phyloP scores from a whole-genome alignment of 805 yeast species.

The Debaryomyces tyrocola region DNA sequence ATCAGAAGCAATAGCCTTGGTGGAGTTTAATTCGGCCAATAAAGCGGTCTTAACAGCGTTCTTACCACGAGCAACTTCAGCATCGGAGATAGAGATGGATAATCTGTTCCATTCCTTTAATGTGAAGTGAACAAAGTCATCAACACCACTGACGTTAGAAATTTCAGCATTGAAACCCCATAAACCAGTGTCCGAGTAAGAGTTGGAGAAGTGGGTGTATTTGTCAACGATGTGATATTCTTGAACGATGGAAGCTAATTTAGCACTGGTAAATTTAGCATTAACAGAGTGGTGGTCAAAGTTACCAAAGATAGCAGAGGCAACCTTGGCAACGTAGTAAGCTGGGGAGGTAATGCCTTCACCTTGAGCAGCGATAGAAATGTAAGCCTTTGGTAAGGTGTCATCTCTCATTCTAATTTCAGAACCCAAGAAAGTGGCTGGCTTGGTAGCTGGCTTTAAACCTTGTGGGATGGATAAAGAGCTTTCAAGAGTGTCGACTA shows the following conservation, averaged over 20 bases:
- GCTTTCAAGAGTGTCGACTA: constrained; percentile 65
- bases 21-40: constrained; percentile 48
- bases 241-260: constrained; percentile 65
- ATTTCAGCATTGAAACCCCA: constrained; percentile 79
- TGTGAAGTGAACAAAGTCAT: constrained; percentile 78
- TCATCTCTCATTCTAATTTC: constrained; percentile 89
- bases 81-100: constrained; percentile 69
- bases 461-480: constrained; percentile 52
- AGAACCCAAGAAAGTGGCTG: constrained; percentile 76
- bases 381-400: constrained; percentile 77
- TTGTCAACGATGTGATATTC: constrained; percentile 74
- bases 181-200: constrained; percentile 76
- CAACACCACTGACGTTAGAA: constrained; percentile 58
- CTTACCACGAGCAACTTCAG: constrained; percentile 79
- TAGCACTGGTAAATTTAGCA: constrained; percentile 58
- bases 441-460: constrained; percentile 44
- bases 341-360: constrained; percentile 63
- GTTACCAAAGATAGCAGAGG: constrained; percentile 56
- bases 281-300: constrained; percentile 56
- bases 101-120: constrained; percentile 88
- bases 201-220: constrained; percentile 68
- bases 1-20: constrained; percentile 52
- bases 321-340: constrained; percentile 71
- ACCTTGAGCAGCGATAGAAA: constrained; percentile 73
- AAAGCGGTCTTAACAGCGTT: constrained; percentile 65